phyloP scores from a whole-genome alignment of 140 eudicot genomes.

The Anethum foeniculum region DNA sequence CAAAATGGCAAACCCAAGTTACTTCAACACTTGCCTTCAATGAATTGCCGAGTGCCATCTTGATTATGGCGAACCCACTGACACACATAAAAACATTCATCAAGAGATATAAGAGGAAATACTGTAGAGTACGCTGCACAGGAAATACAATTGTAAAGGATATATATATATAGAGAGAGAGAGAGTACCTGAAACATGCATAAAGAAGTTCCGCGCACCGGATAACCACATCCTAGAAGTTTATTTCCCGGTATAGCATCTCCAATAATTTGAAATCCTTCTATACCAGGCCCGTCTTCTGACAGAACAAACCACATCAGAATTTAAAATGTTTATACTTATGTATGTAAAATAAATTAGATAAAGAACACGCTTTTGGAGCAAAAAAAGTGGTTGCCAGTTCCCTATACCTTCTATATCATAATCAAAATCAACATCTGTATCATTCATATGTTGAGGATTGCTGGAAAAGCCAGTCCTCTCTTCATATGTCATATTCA shows the following conservation, averaged over 20 bases:
- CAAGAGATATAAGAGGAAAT: not conserved
- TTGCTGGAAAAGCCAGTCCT: conserved; percentile 28
- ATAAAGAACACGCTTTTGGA: not conserved
- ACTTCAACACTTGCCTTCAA: conserved; percentile 59
- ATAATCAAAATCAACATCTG: conserved; percentile 42
- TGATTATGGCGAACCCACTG: conserved; percentile 99
- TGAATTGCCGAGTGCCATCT: conserved; percentile 87
- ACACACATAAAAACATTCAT: conserved; percentile 14
- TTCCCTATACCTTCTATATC: conserved; percentile 49
- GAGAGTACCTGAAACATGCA: conserved; percentile 88
- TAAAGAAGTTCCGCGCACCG: conserved; percentile 85
- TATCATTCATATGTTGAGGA: conserved; percentile 34
- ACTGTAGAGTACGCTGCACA: not conserved
- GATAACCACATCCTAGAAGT: conserved; percentile 81
- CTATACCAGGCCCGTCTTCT: conserved; percentile 85
- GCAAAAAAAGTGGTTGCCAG: not conserved
- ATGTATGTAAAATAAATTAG: too few relatives aligned
- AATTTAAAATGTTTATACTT: not conserved
- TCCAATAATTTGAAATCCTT: conserved; percentile 77
- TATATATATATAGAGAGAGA: not conserved
- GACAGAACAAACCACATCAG: conserved; percentile 9
- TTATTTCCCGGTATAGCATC: conserved; percentile 84
- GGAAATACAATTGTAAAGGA: not conserved
- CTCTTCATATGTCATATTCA: conserved; percentile 33
- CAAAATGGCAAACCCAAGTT: not conserved